Evolutionary conservation across 2,329 filamentous ascomycete genomes (phyloP), one percentile per base, ranked within the genome.

Genomic region (Botryotinia calthae): DNA sequence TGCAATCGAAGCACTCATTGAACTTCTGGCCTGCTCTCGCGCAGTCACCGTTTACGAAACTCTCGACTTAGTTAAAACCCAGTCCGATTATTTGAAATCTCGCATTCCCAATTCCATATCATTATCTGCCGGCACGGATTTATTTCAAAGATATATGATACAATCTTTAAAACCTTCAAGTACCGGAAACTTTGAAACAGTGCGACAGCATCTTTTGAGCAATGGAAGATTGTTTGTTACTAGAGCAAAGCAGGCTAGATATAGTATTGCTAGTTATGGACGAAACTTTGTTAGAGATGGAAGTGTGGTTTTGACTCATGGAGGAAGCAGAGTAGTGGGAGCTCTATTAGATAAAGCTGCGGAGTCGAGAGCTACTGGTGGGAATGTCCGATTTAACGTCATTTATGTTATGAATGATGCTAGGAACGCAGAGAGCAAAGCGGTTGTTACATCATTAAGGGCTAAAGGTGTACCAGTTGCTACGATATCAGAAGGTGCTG

Each of bases 101-200:
- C 89, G 90, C 31, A 91, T 97, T 70, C 87, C 91, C 12, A 98
- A 99, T 83, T 93, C 95, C 22, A 93, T 98, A 72, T 95, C 95
- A 7, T 89, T 98, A 25, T 94, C 93, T 66, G 96, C 97, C 72
- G 96, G 96, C 79, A 97, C 95, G 74, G 95, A 98, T 82, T 89
- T 98, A 73, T 98, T 99, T 86, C 93, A 96, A 82, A 92, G 95
- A 81, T 98, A 97, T 83, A 89, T 99, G 78, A 91, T 97, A 79
- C 90, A 90, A 72, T 94, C 87, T 76, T 86, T 91, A 48, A 80
- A 81, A 51, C 85, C 79, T 78, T 86, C 40, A 77, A 85, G 76
- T 80, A 85, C 85, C 34, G 84, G 86, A 2, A 90, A 92, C 80
- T 98, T 98, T 82, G 92, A 95, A 75, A 89, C 91, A 68, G 92